phyloP scores from a whole-genome alignment of 805 yeast genomes.

The Metschnikowia amazonensis region DNA sequence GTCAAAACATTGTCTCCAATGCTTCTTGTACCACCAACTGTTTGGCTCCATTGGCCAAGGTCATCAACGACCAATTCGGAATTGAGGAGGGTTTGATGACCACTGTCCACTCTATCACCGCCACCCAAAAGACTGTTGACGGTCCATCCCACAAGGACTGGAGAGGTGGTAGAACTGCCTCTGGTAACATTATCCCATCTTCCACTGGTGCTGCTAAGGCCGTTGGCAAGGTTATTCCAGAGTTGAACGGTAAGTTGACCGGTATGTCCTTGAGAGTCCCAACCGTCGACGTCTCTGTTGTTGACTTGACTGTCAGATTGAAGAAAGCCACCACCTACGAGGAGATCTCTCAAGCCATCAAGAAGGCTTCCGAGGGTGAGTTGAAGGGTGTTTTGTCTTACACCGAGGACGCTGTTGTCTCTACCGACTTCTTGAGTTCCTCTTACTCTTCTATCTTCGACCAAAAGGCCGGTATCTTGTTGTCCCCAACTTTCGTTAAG shows the following conservation, averaged over 20 bases:
- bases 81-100: constrained; percentile 93
- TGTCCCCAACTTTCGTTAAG: constrained; percentile 87
- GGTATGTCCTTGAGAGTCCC: constrained; percentile 95
- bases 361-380: constrained; percentile 72
- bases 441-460: constrained; percentile 84
- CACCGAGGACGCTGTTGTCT: constrained; percentile 91
- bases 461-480: constrained; percentile 84
- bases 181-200: constrained; percentile 92
- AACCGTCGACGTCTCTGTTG: constrained; percentile 89
- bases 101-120: constrained; percentile 93
- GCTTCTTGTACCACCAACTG: constrained; percentile 97
- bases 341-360: constrained; percentile 72
- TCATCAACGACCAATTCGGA: constrained; percentile 79
- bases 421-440: constrained; percentile 84
- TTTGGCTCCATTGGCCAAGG: constrained; percentile 92
- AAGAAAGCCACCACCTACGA: constrained; percentile 74
- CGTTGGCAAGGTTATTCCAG: constrained; percentile 92
- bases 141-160: constrained; percentile 98
- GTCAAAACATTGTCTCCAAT: constrained; percentile 75
- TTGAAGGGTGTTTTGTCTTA: constrained; percentile 82
- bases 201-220: constrained; percentile 98
- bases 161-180: constrained; percentile 98
- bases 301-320: constrained; percentile 84
- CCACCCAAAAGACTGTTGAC: constrained; percentile 94
- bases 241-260: constrained; percentile 86